Evolutionary conservation across 345 rosid genomes (phyloP).

Genomic region (Conringia planisiliqua): DNA sequence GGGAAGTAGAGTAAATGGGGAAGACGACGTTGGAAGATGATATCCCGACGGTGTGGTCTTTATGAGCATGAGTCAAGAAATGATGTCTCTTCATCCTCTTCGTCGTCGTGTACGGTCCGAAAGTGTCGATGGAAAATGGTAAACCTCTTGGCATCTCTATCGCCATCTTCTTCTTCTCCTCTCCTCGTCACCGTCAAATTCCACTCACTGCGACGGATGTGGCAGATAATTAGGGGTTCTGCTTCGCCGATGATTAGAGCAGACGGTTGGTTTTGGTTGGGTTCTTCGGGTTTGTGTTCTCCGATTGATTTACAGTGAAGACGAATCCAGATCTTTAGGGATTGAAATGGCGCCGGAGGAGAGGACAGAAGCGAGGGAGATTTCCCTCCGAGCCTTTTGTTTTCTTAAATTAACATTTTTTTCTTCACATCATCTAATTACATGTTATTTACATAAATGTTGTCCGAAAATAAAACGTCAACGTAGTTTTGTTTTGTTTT

Average conservation of each 20-base stretch:
- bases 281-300: neutral
- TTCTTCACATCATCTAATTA: too few relatives aligned
- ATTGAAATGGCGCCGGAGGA: neutral
- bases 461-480: too few relatives aligned
- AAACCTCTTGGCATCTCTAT: slow-evolving; percentile 86
- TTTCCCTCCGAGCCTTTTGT: too few relatives aligned
- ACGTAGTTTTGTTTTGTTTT: too few relatives aligned
- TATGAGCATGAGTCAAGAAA: slow-evolving; percentile 85
- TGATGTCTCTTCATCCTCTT: slow-evolving; percentile 70
- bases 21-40: slow-evolving; percentile 41
- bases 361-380: too few relatives aligned
- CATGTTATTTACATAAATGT: too few relatives aligned
- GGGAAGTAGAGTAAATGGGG: slow-evolving; percentile 64
- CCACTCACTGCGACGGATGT: neutral
- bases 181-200: neutral
- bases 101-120: slow-evolving; percentile 49
- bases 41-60: slow-evolving; percentile 68
- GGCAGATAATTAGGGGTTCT: neutral
- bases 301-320: neutral
- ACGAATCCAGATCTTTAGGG: neutral
- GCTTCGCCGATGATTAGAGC: neutral
- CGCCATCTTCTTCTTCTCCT: slow-evolving; percentile 36
- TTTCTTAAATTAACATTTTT: too few relatives aligned
- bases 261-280: neutral
- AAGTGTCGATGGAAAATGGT: slow-evolving; percentile 83